Percentiles rank a stretch among this genome's conserved stretches.
phyloP scores from a whole-genome alignment of 768 basidiomycete genomes.

The Leccinum truebloodii region DNA sequence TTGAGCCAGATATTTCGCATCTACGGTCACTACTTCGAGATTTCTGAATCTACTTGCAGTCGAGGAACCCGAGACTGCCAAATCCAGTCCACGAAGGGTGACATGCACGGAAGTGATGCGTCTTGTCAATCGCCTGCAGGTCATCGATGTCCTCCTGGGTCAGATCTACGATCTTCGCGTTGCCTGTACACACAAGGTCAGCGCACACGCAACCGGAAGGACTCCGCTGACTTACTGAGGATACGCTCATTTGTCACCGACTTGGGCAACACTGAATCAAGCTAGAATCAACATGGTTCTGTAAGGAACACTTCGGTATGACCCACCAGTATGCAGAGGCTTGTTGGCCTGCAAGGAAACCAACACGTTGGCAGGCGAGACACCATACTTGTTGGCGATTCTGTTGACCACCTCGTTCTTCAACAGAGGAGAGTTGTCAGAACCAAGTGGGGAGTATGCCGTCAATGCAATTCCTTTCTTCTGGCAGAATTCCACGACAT shows the following conservation, averaged over 20 bases:
- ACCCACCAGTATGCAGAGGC: constrained; percentile 50
- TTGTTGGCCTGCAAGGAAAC: constrained; percentile 75
- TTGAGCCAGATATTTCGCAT: background rate
- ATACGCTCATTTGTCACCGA: constrained; percentile 73
- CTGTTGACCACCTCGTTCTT: constrained; percentile 56
- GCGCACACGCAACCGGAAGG: background rate
- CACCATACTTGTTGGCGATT: constrained; percentile 62
- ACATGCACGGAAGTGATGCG: constrained; percentile 63
- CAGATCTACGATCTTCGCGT: constrained; percentile 61
- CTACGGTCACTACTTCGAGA: constrained; percentile 3
- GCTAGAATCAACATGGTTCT: constrained; percentile 15
- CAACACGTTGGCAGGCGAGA: constrained; percentile 64
- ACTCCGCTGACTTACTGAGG: constrained; percentile 37
- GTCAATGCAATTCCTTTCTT: constrained; percentile 68
- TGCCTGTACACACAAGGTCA: constrained; percentile 39
- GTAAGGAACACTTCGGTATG: background rate
- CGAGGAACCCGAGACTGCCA: constrained; percentile 61
- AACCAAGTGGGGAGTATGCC: constrained; percentile 81
- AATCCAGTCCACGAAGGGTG: constrained; percentile 65
- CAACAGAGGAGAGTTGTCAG: constrained; percentile 63
- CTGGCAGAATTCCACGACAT: constrained; percentile 61
- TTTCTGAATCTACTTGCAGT: constrained; percentile 40
- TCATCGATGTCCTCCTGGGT: constrained; percentile 59
- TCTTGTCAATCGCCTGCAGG: constrained; percentile 61
- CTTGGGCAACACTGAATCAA: constrained; percentile 61